Conservation (phyloP, 352 stramenopile species). For the Phytophthora ohioensis region DNA sequence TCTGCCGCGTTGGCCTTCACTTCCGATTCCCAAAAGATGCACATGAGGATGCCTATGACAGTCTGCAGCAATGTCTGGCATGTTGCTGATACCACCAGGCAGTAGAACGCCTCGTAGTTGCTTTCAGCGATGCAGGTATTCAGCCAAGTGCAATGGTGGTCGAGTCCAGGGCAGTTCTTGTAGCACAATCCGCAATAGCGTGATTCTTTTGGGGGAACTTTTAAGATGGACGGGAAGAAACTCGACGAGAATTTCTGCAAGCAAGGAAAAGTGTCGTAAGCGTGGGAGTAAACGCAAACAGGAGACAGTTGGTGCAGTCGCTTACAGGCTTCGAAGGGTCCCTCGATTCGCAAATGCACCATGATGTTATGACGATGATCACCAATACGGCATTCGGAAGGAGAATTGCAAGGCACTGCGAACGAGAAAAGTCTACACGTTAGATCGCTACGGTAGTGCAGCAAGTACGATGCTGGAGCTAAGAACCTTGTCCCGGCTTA, state of each 20-base stretch:
- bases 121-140: slow-evolving; percentile 88
- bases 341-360: slow-evolving; percentile 72
- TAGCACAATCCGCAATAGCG: slow-evolving; percentile 87
- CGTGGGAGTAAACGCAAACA: not conserved
- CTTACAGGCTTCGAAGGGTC: slow-evolving; percentile 67
- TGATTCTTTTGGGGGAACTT: slow-evolving; percentile 64
- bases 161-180: slow-evolving; percentile 82
- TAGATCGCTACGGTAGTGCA: not conserved
- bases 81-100: slow-evolving; percentile 68
- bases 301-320: not conserved
- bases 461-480: not conserved
- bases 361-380: slow-evolving; percentile 60
- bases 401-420: slow-evolving; percentile 69
- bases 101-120: slow-evolving; percentile 90
- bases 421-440: not conserved
- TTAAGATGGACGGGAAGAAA: slow-evolving; percentile 47
- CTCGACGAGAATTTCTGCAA: slow-evolving; percentile 43
- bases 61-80: slow-evolving; percentile 70
- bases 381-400: slow-evolving; percentile 71
- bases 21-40: slow-evolving; percentile 72
- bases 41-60: slow-evolving; percentile 79
- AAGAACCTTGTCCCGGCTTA: slow-evolving; percentile 63
- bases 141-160: slow-evolving; percentile 90
- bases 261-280: not conserved
- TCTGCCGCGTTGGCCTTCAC: slow-evolving; percentile 49